Evolutionary conservation across 495 filamentous ascomycete genomes (phyloP).

Genomic region (Aspergillus egyptiacus): DNA sequence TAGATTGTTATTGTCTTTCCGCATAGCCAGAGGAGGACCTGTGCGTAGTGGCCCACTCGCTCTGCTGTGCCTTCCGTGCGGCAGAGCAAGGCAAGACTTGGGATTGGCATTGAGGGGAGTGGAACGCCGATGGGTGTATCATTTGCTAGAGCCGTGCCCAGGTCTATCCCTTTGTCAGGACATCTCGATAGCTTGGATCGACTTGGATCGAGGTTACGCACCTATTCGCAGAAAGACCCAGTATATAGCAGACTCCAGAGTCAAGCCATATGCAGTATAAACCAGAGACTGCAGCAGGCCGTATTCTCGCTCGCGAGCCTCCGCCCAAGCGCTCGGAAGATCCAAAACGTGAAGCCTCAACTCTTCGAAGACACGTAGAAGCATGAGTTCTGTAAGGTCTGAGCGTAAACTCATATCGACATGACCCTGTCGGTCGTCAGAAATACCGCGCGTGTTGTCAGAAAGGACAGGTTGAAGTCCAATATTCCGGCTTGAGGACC

Average conservation of each 20-base stretch:
- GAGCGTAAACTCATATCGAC: not conserved
- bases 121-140: slow-evolving; percentile 19
- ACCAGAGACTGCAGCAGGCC: slow-evolving; percentile 13
- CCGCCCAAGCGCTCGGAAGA: slow-evolving; percentile 17
- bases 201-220: slow-evolving; percentile 20
- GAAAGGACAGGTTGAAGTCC: not conserved
- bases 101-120: slow-evolving; percentile 15
- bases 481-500: not conserved
- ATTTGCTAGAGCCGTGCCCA: slow-evolving; percentile 25
- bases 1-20: slow-evolving; percentile 22
- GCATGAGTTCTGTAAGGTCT: slow-evolving; percentile 10
- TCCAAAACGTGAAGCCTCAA: slow-evolving; percentile 14
- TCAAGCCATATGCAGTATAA: slow-evolving; percentile 12
- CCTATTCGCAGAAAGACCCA: slow-evolving; percentile 35
- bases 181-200: too few relatives aligned
- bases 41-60: slow-evolving; percentile 21
- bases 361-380: slow-evolving; percentile 14
- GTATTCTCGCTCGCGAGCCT: not conserved
- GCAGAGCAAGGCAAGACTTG: slow-evolving; percentile 16
- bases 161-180: slow-evolving; percentile 16
- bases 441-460: not conserved
- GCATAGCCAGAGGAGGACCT: slow-evolving; percentile 28
- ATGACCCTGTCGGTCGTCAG: not conserved
- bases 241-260: slow-evolving; percentile 27
- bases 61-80: slow-evolving; percentile 20